Base-by-base conservation (phyloP, 139 green algal species). In the Astrephomene gubernaculifera region DNA sequence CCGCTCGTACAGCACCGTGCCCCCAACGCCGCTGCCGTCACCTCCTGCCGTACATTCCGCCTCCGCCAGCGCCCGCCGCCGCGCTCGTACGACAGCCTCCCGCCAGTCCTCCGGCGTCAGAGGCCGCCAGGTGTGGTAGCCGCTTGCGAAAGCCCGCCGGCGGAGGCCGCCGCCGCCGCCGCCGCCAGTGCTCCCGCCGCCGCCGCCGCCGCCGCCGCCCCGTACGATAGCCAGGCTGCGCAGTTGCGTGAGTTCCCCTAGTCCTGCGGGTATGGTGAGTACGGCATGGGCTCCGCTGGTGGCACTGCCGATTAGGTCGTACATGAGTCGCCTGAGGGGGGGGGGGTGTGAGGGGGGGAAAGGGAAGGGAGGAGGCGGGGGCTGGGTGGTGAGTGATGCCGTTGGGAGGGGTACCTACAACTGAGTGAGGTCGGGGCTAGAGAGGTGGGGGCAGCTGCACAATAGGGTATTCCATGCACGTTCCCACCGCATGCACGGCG, bases 101-200 rank as follows among this genome's bases (percentile, higher is more conserved):
- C 0, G 14, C 76, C 76, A 83, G 12, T 41, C 41, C 25, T 61
- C 76, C 27, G 41, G 39, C 57, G 44, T 4, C 76, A 83, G n/a
- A 39, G 60, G 76, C 60, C 76, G 38, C 76, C 76, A 83, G 5
- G 76, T 83, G 41, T 61, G 76, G 41, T 83, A 83, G 0, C 76
- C 76, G 41, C 76, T 73, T 29, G 2, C 43, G 54, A 44, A 82
- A 54, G 74, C 41, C 2, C 35, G 25, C 1, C 5, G 7, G 33
- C 74, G 41, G 39, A 17, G 17, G 25, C 29, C 29, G 29, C 43
- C 70, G 43, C 38, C 57, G 17, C 54, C 38, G 54, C 35, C 53
- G 36, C 10, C 36, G 38, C 38, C 9, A 38, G 29, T 43, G 38
- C 54, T 29, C 41, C 25, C 12, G 10, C 24, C 72, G n/a, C n/a